A percentile compares a stretch with the other conserved stretches of the same genome.
Evolutionary conservation across 306 rosid genomes (phyloP).

Genomic region (Dicorynia guianensis): DNA sequence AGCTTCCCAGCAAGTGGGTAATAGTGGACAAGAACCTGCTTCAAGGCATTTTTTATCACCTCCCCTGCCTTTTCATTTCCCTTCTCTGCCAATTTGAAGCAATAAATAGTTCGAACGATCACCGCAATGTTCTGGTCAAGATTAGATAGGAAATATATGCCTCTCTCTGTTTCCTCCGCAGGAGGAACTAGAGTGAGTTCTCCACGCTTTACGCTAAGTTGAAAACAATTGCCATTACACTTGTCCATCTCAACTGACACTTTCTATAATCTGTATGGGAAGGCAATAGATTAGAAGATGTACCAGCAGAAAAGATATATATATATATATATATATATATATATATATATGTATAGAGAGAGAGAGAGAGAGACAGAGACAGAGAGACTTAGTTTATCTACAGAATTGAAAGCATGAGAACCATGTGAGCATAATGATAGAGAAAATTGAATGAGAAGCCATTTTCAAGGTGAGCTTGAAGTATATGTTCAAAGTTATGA

Average conservation of each 20-base stretch:
- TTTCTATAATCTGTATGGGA: conserved; percentile 18
- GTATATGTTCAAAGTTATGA: conserved; percentile 13
- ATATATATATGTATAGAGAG: no score
- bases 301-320: neutral
- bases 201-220: conserved; percentile 56
- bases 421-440: conserved; percentile 23
- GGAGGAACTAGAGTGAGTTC: conserved; percentile 72
- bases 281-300: neutral
- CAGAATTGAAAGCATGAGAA: conserved; percentile 25
- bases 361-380: no score
- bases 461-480: neutral
- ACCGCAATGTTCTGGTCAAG: conserved; percentile 94
- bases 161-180: conserved; percentile 71
- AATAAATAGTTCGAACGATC: conserved; percentile 72
- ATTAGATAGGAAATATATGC: conserved; percentile 79
- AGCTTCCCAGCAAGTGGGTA: conserved; percentile 90
- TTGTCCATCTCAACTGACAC: conserved; percentile 48
- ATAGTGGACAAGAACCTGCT: conserved; percentile 72
- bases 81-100: conserved; percentile 57
- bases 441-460: neutral
- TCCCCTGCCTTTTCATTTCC: conserved; percentile 70
- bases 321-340: no score
- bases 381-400: neutral
- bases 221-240: conserved; percentile 17
- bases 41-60: conserved; percentile 69